Base-by-base conservation (phyloP, 805 yeast species). In the Candida ovalis region DNA sequence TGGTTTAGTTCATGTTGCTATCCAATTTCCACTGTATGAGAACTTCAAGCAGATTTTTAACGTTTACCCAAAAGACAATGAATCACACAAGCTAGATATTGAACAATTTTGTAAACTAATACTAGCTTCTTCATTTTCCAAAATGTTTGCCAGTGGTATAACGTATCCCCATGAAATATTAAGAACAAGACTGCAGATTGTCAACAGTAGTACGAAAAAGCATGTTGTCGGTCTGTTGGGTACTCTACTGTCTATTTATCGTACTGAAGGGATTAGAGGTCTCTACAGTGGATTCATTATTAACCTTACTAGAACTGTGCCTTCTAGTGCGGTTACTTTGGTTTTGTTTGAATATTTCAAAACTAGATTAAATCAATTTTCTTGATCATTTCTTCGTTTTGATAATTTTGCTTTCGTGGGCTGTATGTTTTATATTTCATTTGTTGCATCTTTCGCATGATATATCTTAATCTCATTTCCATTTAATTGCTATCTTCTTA, bases 101-200 rank as follows among this genome's bases (percentile, higher is more conserved):
- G 18, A 22, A 30, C 57, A 50, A 48, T 65, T 80, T 33, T 44
- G 66, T 13, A 75, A 78, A 50, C 64, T 82, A 37, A 73, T 83
- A 2, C 56, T 72, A 21, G 95, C 97, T 2, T 86, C 96, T 1
- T 78, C 91, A 13, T 58, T 82, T 12, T 86, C 96, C 4, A 92
- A 92, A 65, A 86, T 91, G 86, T 73, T 85, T 44, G 98, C 98
- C 3, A 84, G 94, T 42, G 75, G 88, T 1, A 74, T 88, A 45
- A 92, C 98, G 0, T 92, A 92, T 63, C 98, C 99, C 2, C 99
- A 92, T 69, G 99, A 92, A 66, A 91, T 92, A 28, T 73, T 94
- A 43, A 77, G 99, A 58, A 91, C 98, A 12, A 76, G 98, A 59
- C 78, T 90, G 79, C 99, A 92, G 69, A 78, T 87, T 30, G 59